Percentiles rank a stretch among this genome's conserved stretches.
Conservation (phyloP, 371 early-diverging fungal species). For the Chytridiales sp. region DNA sequence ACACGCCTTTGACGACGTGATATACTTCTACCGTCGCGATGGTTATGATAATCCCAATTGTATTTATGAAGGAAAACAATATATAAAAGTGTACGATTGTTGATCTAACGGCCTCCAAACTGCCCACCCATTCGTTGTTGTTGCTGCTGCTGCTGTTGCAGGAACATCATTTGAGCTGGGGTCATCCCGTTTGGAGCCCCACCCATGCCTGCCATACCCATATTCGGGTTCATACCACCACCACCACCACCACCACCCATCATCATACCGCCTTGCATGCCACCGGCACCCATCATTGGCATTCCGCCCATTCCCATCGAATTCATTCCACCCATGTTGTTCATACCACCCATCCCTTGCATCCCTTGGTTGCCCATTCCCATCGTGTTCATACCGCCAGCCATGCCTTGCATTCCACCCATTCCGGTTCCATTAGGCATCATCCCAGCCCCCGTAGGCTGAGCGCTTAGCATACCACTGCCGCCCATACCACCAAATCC, state of each 20-base stretch:
- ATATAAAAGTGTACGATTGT: too few species aligned
- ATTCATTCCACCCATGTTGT: background rate
- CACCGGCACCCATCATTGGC: too few species aligned
- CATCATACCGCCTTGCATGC: slow-evolving; percentile 9
- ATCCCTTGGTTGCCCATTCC: slow-evolving; percentile 6
- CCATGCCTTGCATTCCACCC: background rate
- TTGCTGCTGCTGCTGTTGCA: slow-evolving; percentile 31
- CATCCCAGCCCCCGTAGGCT: slow-evolving; percentile 3
- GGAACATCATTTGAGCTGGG: slow-evolving; percentile 18
- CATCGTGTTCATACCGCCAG: background rate
- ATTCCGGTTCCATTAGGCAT: background rate
- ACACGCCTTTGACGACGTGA: too few species aligned
- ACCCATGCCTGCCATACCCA: slow-evolving; percentile 5
- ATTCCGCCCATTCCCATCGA: background rate
- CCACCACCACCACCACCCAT: slow-evolving; percentile 8
- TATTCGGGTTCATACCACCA: slow-evolving; percentile 3
- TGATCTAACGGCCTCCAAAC: too few species aligned
- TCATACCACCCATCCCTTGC: background rate
- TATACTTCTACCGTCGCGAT: too few species aligned
- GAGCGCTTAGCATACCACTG: background rate
- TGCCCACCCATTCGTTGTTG: slow-evolving; percentile 12
- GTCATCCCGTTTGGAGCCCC: slow-evolving; percentile 8
- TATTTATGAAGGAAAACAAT: too few species aligned
- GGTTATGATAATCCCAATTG: too few species aligned
- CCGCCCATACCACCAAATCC: background rate